Conservation (phyloP, 116 monocot species). For the Posidonia oceanica region DNA sequence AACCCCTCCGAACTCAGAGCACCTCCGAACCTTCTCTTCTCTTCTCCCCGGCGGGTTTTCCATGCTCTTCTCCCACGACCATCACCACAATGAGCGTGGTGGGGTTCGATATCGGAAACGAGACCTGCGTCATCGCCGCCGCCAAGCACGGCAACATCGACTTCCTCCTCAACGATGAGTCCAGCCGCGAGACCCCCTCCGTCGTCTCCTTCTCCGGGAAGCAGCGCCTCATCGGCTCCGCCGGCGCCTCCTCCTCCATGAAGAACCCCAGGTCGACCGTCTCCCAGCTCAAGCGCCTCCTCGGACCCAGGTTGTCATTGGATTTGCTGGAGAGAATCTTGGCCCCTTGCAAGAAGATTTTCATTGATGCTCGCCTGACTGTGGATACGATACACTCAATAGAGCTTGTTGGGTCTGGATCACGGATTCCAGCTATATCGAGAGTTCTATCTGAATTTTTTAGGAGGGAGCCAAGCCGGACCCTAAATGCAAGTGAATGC, state of each 20-base stretch:
- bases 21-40: no score
- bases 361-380: constrained; percentile 34
- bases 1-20: no score
- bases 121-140: constrained; percentile 54
- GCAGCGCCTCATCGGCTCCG: constrained; percentile 47
- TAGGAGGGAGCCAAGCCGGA: constrained; percentile 57
- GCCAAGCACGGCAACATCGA: constrained; percentile 62
- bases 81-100: constrained; percentile 46
- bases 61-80: no score
- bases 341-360: constrained; percentile 38
- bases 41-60: no score
- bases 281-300: constrained; percentile 53
- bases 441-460: constrained; percentile 54
- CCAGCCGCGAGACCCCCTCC: constrained; percentile 63
- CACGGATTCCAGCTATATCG: constrained; percentile 66
- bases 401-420: constrained; percentile 80
- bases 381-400: constrained; percentile 42
- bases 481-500: constrained; percentile 84
- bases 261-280: constrained; percentile 38
- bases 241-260: constrained; percentile 30
- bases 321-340: no score
- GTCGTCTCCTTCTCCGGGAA: constrained; percentile 57
- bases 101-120: constrained; percentile 81
- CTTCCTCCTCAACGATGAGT: constrained; percentile 77
- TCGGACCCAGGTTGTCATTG: no score